Evolutionary conservation across 2,329 filamentous ascomycete species (phyloP).

Genomic region (Verticillium nubilum): DNA sequence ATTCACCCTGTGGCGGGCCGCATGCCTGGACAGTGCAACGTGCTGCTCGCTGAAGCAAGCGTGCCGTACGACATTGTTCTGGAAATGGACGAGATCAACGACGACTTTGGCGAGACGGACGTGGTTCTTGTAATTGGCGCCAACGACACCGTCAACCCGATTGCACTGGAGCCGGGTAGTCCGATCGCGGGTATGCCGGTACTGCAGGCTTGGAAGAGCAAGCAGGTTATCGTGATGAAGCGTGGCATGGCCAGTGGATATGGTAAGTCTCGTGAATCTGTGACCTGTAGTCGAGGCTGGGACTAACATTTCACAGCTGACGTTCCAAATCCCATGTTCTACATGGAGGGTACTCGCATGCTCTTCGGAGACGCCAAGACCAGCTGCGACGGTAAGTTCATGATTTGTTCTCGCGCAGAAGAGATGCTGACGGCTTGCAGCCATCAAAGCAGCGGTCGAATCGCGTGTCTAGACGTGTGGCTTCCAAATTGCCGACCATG

Average conservation of each 20-base stretch:
- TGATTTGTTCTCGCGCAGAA: too few species aligned
- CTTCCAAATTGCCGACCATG: neutral
- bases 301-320: constrained; percentile 52
- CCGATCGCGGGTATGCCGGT: constrained; percentile 92
- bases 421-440: constrained; percentile 19
- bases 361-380: constrained; percentile 85
- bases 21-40: constrained; percentile 93
- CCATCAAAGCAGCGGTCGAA: constrained; percentile 35
- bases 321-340: constrained; percentile 91
- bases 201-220: constrained; percentile 88
- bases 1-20: constrained; percentile 87
- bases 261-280: constrained; percentile 43
- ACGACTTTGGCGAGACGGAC: constrained; percentile 82
- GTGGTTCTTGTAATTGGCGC: constrained; percentile 85
- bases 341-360: constrained; percentile 86
- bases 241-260: constrained; percentile 84
- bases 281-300: neutral
- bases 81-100: constrained; percentile 96
- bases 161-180: constrained; percentile 76
- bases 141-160: constrained; percentile 90
- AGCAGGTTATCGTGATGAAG: constrained; percentile 92
- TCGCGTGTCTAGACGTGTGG: constrained; percentile 5
- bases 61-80: constrained; percentile 90
- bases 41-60: constrained; percentile 78
- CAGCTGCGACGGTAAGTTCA: constrained; percentile 66